phyloP scores from a whole-genome alignment of 2,329 filamentous ascomycete species.

The Blastomyces parvus region DNA sequence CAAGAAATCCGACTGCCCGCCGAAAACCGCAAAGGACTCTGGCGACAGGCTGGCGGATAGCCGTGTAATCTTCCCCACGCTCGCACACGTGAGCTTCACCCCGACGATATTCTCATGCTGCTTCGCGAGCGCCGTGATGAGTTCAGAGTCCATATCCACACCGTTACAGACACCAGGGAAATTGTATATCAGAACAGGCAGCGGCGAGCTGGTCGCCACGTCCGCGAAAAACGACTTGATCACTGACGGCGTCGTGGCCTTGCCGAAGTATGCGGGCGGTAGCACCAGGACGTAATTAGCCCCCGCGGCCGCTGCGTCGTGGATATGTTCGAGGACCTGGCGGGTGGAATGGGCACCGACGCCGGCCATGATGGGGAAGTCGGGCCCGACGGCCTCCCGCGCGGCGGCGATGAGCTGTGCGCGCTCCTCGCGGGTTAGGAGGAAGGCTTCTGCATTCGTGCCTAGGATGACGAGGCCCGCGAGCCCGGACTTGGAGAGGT shows the following conservation, averaged over 20 bases:
- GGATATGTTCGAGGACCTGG: constrained; percentile 52
- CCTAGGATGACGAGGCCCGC: constrained; percentile 46
- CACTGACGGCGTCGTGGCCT: constrained; percentile 49
- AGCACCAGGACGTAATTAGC: constrained; percentile 54
- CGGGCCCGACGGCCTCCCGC: constrained; percentile 43
- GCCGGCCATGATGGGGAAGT: constrained; percentile 53
- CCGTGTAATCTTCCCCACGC: constrained; percentile 52
- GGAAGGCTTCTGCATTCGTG: constrained; percentile 49
- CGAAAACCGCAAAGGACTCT: constrained; percentile 56
- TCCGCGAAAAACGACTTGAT: constrained; percentile 52
- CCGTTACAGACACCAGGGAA: constrained; percentile 61
- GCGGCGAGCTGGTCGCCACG: constrained; percentile 42
- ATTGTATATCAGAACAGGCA: constrained; percentile 58
- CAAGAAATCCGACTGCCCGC: constrained; percentile 64
- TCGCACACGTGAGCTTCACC: constrained; percentile 57
- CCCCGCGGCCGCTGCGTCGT: constrained; percentile 51
- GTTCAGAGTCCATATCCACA: constrained; percentile 57
- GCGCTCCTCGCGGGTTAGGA: constrained; percentile 52
- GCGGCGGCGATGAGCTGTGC: constrained; percentile 48
- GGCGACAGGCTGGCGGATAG: constrained; percentile 44
- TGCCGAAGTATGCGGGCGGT: constrained; percentile 56
- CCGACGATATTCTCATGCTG: constrained; percentile 48
- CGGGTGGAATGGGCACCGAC: constrained; percentile 55
- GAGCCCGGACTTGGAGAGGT: constrained; percentile 44
- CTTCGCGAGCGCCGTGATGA: constrained; percentile 46